phyloP scores from a whole-genome alignment of 345 rosid genomes.

The Arabidopsis thaliana region TAIR10.1 NC_003074.8:6188501-6189000 shows the following conservation, averaged over 20 bases:
- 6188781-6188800: conserved; percentile 1
- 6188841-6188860: conserved; percentile 87
- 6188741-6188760: neutral
- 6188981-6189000: conserved; percentile 55
- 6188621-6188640: conserved; percentile 90
- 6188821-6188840: conserved; percentile 96
- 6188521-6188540: neutral
- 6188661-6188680: conserved; percentile 85
- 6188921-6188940: conserved; percentile 88
- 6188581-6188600: neutral
- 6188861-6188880: conserved; percentile 67
- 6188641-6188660: conserved; percentile 97
- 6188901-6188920: conserved; percentile 86
- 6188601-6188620: conserved; percentile 61
- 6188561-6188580: neutral
- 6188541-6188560: neutral
- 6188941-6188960: conserved; percentile 92
- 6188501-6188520: conserved; percentile 76
- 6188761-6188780: neutral
- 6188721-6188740: conserved; percentile 68
- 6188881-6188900: conserved; percentile 80
- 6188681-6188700: conserved; percentile 89
- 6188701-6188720: conserved; percentile 94
- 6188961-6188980: conserved; percentile 62
- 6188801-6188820: conserved; percentile 57